These are phyloP conservation scores for Lichtheimia ornata DNA, from an alignment of 371 early-diverging fungal genomes.

Conservation along the genomic window DNA sequence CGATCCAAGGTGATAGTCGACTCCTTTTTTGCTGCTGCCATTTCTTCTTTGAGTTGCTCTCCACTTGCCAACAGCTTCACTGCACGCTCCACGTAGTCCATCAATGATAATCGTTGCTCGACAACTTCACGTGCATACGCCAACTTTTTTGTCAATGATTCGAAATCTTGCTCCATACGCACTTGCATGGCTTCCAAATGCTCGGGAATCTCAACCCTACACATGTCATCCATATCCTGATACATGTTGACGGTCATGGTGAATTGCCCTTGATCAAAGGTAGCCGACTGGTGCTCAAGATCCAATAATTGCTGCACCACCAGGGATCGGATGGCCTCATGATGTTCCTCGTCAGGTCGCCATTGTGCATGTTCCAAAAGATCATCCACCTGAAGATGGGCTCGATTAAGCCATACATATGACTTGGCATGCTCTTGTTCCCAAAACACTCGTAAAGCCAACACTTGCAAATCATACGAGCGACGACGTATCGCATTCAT, in stretches of 20 bases:
- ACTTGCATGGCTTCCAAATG: conserved; percentile 48
- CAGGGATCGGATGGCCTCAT: conserved; percentile 7
- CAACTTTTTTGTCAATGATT: conserved; percentile 37
- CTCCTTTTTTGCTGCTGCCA: conserved; percentile 18
- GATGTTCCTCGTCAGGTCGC: conserved; percentile 17
- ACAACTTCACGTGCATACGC: conserved; percentile 45
- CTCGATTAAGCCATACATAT: conserved; percentile 26
- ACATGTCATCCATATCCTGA: conserved; percentile 50
- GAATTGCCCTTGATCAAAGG: conserved; percentile 44
- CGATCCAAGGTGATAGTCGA: conserved; percentile 22
- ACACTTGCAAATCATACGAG: conserved; percentile 40
- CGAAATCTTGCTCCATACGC: conserved; percentile 43
- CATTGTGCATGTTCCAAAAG: conserved; percentile 40
- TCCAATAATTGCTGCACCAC: conserved; percentile 25
- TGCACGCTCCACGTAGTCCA: conserved; percentile 35
- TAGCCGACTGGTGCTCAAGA: conserved; percentile 30
- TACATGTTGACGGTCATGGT: conserved; percentile 39
- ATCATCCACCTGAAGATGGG: conserved; percentile 18
- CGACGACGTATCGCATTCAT: conserved; percentile 38
- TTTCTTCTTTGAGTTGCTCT: conserved; percentile 24
- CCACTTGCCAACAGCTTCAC: conserved; percentile 28
- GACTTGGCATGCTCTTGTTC: conserved; percentile 38
- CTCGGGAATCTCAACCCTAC: conserved; percentile 37
- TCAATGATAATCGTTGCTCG: conserved; percentile 40
- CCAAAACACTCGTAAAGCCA: conserved; percentile 46